Evolutionary conservation across 345 rosid species (phyloP), one percentile per base, ranked within the genome.

Genomic region (Stellera chamaejasme): DNA sequence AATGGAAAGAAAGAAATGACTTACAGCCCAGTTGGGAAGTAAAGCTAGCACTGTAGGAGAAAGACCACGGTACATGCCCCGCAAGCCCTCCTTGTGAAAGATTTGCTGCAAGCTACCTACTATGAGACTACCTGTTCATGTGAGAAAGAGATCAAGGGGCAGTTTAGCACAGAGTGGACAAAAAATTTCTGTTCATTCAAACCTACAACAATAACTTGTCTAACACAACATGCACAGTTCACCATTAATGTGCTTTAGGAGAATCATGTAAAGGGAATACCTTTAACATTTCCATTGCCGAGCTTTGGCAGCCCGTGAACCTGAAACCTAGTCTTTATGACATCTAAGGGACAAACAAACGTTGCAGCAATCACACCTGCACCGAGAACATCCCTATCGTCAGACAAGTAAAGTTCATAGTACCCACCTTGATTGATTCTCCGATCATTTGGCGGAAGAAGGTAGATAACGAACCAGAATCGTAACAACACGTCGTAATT

Each of bases 1-100:
- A 25, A 47, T 45, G 62, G 8, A 13, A 14, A 28, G 16, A 9
- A 14, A 53, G 27, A 44, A 44, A 10, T 12, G 10, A 65, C 79
- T 70, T 50, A 90, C 97, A 12, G 96, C 96, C 96, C 96, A 88
- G 64, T 85, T 88, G 10, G 96, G 84, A 66, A 88, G 90, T 65
- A 88, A 77, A 1, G 96, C 96, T 68, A 88, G 61, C 27, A 77
- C 82, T 26, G 90, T 88, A 3, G 96, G 90, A 43, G 87, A 56
- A 43, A 88, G 90, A 1, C 96, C 96, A 0, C 87, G 79, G 61
- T 88, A 88, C 79, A 88, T 74, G 27, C 96, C 96, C 50, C 87
- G 84, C 50, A 81, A 43, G 10, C 96, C 94, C 64, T 88, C 96
- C 72, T 69, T 78, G 44, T 62, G 80, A 47, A 78, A 72, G 63